Base-by-base conservation (phyloP, 352 stramenopile species). In the Phytophthora melonis region DNA sequence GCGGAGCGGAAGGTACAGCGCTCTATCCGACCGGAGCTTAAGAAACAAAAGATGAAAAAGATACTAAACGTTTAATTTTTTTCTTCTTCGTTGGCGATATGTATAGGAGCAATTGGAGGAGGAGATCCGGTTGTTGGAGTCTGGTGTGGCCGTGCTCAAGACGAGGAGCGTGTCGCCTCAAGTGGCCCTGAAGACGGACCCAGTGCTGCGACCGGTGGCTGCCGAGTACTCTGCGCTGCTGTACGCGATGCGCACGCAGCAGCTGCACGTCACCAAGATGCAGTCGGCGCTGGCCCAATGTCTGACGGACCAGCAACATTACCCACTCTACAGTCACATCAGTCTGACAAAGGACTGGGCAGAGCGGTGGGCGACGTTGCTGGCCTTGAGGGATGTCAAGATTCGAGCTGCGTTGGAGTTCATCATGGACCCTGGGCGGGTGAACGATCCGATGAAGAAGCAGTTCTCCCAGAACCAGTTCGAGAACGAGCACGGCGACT, bases 261-360 rank as follows among this genome's bases (percentile, higher is more conserved):
- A 74, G 21, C 30, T 78, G 8, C 52, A 59, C 9, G 66, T 74
- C 3, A 66, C 71, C 25, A 78, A 74, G 45, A 67, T 74, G 55
- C 71, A 78, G 66, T 71, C 71, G 27, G 60, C 66, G 27, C 62
- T 78, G 47, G 66, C 66, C 3, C 55, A 50, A 21, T 78, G 71
- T 74, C 32, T 70, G 27, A 52, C 52, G 10, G 68, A 76, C 34
- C 68, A 74, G 18, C 43, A 67, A 10, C 58, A 43, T 13, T 60
- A 70, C n/a, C 72, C 74, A 19, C 61, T 80, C 11, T 77, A 80
- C 34, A 75, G 45, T 23, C 56, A 32, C 23, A 76, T 86, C 52
- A 60, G 55, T 3, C 58, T 86, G 11, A 58, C 27, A 1, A 72
- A 71, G 23, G 73, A 83, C 27, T 62, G 54, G 36, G 7, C 23